Evolutionary conservation across 345 rosid genomes (phyloP).

Genomic region (Eucalyptus cloeziana): DNA sequence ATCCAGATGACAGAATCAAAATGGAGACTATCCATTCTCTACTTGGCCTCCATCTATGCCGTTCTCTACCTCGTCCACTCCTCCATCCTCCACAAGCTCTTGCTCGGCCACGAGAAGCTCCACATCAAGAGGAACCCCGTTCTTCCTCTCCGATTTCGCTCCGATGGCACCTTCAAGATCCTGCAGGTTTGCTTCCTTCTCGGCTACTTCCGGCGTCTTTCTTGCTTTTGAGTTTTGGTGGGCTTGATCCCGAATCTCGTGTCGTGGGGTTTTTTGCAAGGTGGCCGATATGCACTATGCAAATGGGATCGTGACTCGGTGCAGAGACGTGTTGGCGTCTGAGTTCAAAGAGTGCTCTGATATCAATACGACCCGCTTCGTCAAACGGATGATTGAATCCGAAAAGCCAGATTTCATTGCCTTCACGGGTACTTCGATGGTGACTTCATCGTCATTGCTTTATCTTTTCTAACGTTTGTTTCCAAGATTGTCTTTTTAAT

Average conservation of each 20-base stretch:
- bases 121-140: constrained; percentile 38
- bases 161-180: constrained; percentile 89
- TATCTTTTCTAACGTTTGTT: neutral
- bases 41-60: constrained; percentile 13
- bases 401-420: constrained; percentile 83
- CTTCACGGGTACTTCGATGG: constrained; percentile 43
- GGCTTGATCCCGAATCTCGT: neutral
- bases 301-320: constrained; percentile 53
- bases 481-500: neutral
- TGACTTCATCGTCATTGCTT: neutral
- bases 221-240: neutral
- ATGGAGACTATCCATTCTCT: constrained; percentile 32
- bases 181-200: constrained; percentile 43
- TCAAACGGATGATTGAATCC: constrained; percentile 50
- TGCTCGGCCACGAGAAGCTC: constrained; percentile 19
- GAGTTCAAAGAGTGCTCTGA: constrained; percentile 64
- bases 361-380: constrained; percentile 73
- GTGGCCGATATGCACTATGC: constrained; percentile 96
- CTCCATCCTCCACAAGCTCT: constrained; percentile 19
- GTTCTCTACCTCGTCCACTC: constrained; percentile 35
- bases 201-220: neutral
- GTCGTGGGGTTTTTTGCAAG: neutral
- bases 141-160: constrained; percentile 72
- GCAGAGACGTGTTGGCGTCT: constrained; percentile 56
- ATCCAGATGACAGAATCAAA: neutral